Conservation (phyloP, 495 filamentous ascomycete genomes). For the Xylaria bambusicola region DNA sequence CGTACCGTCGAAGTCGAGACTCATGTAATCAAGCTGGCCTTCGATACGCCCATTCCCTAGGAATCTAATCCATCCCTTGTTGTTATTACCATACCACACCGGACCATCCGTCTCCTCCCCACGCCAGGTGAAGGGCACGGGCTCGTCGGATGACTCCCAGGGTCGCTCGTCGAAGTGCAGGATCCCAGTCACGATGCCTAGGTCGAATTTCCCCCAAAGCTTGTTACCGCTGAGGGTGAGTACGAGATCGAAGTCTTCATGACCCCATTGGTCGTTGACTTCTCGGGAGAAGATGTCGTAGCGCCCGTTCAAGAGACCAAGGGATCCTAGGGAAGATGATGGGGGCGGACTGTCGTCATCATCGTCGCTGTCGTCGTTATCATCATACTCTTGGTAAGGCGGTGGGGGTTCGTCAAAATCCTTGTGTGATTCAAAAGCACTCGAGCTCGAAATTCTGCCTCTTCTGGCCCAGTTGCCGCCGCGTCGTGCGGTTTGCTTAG, state of each 20-base stretch:
- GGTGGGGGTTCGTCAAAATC: conserved; percentile 26
- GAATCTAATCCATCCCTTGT: conserved; percentile 32
- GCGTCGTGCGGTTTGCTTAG: not conserved
- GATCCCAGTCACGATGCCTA: conserved; percentile 33
- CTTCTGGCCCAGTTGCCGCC: not conserved
- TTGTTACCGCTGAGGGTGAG: conserved; percentile 35
- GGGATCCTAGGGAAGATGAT: conserved; percentile 12
- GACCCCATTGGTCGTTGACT: conserved; percentile 18
- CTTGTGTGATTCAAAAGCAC: conserved; percentile 4
- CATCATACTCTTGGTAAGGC: conserved; percentile 22
- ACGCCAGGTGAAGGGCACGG: conserved; percentile 33
- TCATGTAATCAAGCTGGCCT: conserved; percentile 25
- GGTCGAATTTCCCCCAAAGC: conserved; percentile 38
- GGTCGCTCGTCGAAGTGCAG: conserved; percentile 33
- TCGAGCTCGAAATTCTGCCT: not conserved
- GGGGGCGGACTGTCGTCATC: not conserved
- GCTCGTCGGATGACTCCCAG: conserved; percentile 25
- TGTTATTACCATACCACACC: conserved; percentile 14
- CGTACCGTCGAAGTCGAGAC: conserved; percentile 24
- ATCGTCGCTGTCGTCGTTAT: conserved; percentile 6
- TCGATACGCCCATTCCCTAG: conserved; percentile 33
- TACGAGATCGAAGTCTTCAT: conserved; percentile 23
- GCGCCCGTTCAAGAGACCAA: conserved; percentile 50
- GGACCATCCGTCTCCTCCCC: conserved; percentile 27
- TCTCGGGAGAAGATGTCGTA: conserved; percentile 39